A percentile compares a stretch with the other conserved stretches of the same genome.
Evolutionary conservation across 139 green algal species (phyloP).

Genomic region (Chlamydomonas applanata): DNA sequence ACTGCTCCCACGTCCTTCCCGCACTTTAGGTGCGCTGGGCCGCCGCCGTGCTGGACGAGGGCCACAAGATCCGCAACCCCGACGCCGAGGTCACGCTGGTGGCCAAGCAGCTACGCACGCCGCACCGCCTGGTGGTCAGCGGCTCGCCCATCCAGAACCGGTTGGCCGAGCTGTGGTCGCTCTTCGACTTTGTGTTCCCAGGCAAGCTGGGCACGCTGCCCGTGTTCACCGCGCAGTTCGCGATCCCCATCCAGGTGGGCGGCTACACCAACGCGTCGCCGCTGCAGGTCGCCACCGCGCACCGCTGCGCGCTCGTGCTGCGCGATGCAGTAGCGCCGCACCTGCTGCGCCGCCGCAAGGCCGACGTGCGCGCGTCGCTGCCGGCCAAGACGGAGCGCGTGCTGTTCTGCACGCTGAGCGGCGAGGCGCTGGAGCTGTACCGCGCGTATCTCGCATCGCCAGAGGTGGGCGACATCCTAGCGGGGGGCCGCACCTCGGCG

Average conservation of each 20-base stretch:
- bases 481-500: slow-evolving; percentile 47
- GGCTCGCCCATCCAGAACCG: slow-evolving; percentile 96
- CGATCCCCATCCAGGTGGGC: slow-evolving; percentile 81
- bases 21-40: slow-evolving; percentile 73
- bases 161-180: slow-evolving; percentile 94
- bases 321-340: slow-evolving; percentile 94
- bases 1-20: not conserved
- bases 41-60: slow-evolving; percentile 91
- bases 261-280: slow-evolving; percentile 73
- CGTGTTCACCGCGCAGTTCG: slow-evolving; percentile 94
- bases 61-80: slow-evolving; percentile 96
- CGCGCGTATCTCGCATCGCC: slow-evolving; percentile 68
- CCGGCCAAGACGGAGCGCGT: slow-evolving; percentile 97
- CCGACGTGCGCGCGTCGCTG: slow-evolving; percentile 84
- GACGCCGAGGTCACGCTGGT: slow-evolving; percentile 89
- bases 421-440: slow-evolving; percentile 89
- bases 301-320: slow-evolving; percentile 83
- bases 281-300: slow-evolving; percentile 80
- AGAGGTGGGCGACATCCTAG: slow-evolving; percentile 70
- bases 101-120: slow-evolving; percentile 71
- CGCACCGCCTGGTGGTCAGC: slow-evolving; percentile 89
- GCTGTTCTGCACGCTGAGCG: slow-evolving; percentile 88
- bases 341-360: slow-evolving; percentile 91
- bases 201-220: slow-evolving; percentile 94
- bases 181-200: slow-evolving; percentile 99